Evolutionary conservation across 164 flowering plant species (phyloP).

Genomic region (grape (Vitis vinifera)): DNA sequence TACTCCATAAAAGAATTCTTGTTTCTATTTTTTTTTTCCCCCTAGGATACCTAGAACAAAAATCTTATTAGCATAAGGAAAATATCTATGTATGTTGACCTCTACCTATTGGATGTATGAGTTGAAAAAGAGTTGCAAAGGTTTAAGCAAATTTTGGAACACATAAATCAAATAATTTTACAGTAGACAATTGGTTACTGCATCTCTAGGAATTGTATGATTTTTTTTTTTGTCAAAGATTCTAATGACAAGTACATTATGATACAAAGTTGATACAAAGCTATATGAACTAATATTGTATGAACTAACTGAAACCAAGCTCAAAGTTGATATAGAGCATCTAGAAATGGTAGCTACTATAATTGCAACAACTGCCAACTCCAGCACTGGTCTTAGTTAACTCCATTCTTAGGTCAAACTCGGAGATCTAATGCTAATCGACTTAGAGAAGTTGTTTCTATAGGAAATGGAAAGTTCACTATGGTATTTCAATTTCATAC

Average conservation of each 20-base stretch:
- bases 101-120: too few species aligned
- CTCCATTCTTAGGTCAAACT: conserved; percentile 20
- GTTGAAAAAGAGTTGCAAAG: not conserved
- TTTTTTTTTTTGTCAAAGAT: too few species aligned
- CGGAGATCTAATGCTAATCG: conserved; percentile 7
- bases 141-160: not conserved
- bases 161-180: not conserved
- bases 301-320: not conserved
- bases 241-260: too few species aligned
- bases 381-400: conserved; percentile 12
- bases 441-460: conserved; percentile 18
- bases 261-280: too few species aligned
- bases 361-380: conserved; percentile 15
- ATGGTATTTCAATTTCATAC: conserved; percentile 10
- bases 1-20: too few species aligned
- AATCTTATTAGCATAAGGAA: too few species aligned
- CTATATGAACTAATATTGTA: too few species aligned
- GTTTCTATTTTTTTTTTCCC: too few species aligned
- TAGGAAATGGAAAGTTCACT: conserved; percentile 13
- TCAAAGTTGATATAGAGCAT: not conserved
- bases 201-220: too few species aligned
- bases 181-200: not conserved
- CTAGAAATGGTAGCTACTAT: not conserved
- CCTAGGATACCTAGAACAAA: too few species aligned
- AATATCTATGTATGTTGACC: too few species aligned